Conservation (phyloP, 306 rosid species). For the Abrus pulchellus region DNA sequence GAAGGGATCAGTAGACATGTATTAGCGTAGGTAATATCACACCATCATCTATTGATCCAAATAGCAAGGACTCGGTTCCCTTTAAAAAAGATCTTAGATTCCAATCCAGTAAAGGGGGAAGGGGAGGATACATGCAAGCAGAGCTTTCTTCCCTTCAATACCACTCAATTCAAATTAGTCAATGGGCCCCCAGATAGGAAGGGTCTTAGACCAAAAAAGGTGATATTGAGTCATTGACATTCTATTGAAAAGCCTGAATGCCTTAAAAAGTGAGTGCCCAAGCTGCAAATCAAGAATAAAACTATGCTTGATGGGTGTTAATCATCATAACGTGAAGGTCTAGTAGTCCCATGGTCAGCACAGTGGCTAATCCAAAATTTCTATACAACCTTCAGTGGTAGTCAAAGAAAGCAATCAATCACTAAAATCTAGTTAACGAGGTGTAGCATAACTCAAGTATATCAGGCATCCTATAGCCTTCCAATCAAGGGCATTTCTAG, state of each 20-base stretch:
- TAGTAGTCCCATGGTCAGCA: constrained; percentile 4
- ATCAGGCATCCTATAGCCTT: constrained; percentile 15
- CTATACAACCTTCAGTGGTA: constrained; percentile 3
- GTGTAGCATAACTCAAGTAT: neutral
- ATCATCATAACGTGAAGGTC: constrained; percentile 13
- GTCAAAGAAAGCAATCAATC: neutral
- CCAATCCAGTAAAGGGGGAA: neutral
- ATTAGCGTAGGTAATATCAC: neutral
- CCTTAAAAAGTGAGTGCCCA: neutral
- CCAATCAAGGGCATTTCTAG: constrained; percentile 1
- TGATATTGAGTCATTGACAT: neutral
- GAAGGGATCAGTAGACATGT: neutral
- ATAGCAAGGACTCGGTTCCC: neutral
- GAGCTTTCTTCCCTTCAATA: neutral
- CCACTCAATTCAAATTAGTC: neutral
- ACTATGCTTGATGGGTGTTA: constrained; percentile 16
- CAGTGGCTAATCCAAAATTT: constrained; percentile 9
- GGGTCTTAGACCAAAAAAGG: neutral
- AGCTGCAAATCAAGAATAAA: constrained; percentile 16
- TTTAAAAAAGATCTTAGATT: neutral
- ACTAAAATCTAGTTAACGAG: constrained; percentile 28
- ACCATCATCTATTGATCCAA: neutral
- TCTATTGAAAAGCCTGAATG: constrained; percentile 10
- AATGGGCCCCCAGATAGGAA: neutral
- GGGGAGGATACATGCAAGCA: too few species aligned